Percentiles rank a stretch among this genome's conserved stretches.
phyloP scores from a whole-genome alignment of 169 alveolate species.

The Plasmodium gallinaceum region DNA sequence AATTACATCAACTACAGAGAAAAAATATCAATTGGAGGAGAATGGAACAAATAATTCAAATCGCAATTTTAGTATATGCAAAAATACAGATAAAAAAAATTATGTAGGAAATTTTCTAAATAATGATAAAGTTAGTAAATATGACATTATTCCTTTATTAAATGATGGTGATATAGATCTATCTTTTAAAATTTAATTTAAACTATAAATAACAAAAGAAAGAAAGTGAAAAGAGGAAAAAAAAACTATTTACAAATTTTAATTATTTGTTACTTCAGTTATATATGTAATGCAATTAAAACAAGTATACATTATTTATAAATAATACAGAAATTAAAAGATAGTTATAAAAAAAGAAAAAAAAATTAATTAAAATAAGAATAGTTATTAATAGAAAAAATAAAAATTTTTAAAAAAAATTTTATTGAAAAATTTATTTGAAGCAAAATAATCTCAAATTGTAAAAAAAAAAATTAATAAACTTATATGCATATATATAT shows the following conservation, averaged over 20 bases:
- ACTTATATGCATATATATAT: no score
- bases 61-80: constrained; percentile 7
- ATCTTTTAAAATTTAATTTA: no score
- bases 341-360: not conserved
- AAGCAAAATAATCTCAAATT: no score
- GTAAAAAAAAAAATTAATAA: no score
- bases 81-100: not conserved
- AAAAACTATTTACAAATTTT: no score
- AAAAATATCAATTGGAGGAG: constrained; percentile 44
- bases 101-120: not conserved
- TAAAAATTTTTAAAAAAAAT: not conserved
- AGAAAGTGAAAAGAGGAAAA: no score
- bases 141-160: constrained; percentile 41
- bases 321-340: not conserved
- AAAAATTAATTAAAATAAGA: not conserved
- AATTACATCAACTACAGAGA: constrained; percentile 63
- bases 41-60: not conserved
- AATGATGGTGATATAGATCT: constrained; percentile 5
- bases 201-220: no score
- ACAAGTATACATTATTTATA: not conserved
- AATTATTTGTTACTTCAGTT: no score
- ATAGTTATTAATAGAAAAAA: not conserved
- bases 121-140: constrained; percentile 25
- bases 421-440: not conserved
- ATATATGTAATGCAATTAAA: no score